Evolutionary conservation across 2,329 filamentous ascomycete species (phyloP).

Genomic region (Colletotrichum brevisporum): DNA sequence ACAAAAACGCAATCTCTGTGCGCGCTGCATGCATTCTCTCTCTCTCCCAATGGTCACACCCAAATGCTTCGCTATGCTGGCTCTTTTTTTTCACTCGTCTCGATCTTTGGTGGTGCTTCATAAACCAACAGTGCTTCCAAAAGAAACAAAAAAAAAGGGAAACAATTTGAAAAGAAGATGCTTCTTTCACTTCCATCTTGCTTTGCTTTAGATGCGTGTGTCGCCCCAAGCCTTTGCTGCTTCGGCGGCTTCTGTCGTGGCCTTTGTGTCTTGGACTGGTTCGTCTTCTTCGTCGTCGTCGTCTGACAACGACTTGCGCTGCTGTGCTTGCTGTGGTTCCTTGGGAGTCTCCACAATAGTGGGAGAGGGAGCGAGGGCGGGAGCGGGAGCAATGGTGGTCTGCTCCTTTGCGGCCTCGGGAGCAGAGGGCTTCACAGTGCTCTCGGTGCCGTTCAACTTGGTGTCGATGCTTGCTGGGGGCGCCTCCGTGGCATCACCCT

Average conservation of each 20-base stretch:
- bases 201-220: slow-evolving; percentile 14
- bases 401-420: slow-evolving; percentile 8
- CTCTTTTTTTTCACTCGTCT: neutral
- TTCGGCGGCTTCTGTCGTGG: slow-evolving; percentile 35
- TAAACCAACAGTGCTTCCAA: too few relatives aligned
- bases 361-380: too few relatives aligned
- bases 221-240: slow-evolving; percentile 35
- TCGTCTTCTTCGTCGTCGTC: slow-evolving; percentile 5
- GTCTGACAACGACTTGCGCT: neutral
- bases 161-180: neutral
- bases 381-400: neutral
- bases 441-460: slow-evolving; percentile 3
- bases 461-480: neutral
- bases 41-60: neutral
- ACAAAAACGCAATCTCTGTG: neutral
- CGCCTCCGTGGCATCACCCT: neutral
- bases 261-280: slow-evolving; percentile 18
- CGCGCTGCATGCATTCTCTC: neutral
- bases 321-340: slow-evolving; percentile 5
- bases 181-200: neutral
- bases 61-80: slow-evolving; percentile 6
- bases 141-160: too few relatives aligned
- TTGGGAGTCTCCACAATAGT: neutral
- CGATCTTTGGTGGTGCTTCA: neutral
- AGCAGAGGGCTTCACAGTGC: neutral